These are phyloP conservation scores for Geranium incanum DNA, from an alignment of 441 rosid genomes.

Conservation along the genomic window DNA sequence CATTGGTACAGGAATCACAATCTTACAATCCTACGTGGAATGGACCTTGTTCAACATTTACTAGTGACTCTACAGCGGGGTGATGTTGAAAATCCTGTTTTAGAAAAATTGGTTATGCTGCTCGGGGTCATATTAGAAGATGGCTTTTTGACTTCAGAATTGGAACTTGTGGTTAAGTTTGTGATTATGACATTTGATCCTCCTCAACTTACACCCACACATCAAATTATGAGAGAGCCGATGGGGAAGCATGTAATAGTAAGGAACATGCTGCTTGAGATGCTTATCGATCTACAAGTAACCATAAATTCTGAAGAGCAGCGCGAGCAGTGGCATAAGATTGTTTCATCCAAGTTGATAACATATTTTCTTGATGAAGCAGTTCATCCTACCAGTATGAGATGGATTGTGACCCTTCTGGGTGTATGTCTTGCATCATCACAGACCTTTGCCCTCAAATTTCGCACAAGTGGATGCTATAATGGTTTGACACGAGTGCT, in stretches of 20 bases:
- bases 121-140: conserved; percentile 99
- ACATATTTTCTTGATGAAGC: conserved; percentile 99
- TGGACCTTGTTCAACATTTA: conserved; percentile 94
- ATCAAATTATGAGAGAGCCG: conserved; percentile 64
- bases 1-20: conserved; percentile 99
- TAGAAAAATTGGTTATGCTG: conserved; percentile 93
- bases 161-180: conserved; percentile 93
- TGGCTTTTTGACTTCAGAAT: conserved; percentile 93
- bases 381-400: conserved; percentile 99
- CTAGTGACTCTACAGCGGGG: conserved; percentile 97
- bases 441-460: conserved; percentile 85
- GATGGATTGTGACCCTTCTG: conserved; percentile 99
- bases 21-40: conserved; percentile 86
- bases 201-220: conserved; percentile 70
- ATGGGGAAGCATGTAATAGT: conserved; percentile 99
- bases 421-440: conserved; percentile 95
- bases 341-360: conserved; percentile 90
- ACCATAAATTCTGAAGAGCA: conserved; percentile 91
- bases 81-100: conserved; percentile 96
- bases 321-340: conserved; percentile 99
- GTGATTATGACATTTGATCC: conserved; percentile 99
- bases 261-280: conserved; percentile 97
- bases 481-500: conserved; percentile 87
- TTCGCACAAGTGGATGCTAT: conserved; percentile 96
- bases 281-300: conserved; percentile 99